These are phyloP conservation scores for Neurospora sp. DNA, from an alignment of 495 filamentous ascomycete species.

Conservation along the genomic window DNA sequence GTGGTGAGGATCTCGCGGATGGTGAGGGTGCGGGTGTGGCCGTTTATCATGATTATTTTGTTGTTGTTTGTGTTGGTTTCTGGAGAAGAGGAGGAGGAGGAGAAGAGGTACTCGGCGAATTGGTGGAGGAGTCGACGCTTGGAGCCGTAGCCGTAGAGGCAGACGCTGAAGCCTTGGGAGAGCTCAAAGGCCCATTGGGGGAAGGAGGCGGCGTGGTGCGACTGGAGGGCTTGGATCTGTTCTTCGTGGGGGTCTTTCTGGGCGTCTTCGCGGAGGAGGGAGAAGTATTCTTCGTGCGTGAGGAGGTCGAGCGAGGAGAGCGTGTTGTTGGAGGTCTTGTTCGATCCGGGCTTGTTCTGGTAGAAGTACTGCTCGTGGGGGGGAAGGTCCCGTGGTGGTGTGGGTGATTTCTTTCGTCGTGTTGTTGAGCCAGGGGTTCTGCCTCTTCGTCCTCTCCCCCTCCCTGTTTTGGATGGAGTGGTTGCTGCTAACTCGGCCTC, in stretches of 20 bases:
- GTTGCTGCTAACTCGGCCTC: constrained; percentile 3
- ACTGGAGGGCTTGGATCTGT: constrained; percentile 61
- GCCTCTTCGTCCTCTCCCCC: constrained; percentile 20
- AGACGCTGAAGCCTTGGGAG: constrained; percentile 78
- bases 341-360: constrained; percentile 71
- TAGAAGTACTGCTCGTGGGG: constrained; percentile 89
- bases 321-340: constrained; percentile 80
- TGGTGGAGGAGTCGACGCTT: constrained; percentile 66
- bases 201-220: constrained; percentile 71
- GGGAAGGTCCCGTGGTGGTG: constrained; percentile 68
- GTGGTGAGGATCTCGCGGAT: constrained; percentile 71
- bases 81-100: constrained; percentile 1
- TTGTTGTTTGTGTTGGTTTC: constrained; percentile 10
- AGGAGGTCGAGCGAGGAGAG: constrained; percentile 66
- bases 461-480: constrained; percentile 21
- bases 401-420: constrained; percentile 60
- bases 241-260: constrained; percentile 57
- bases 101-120: constrained; percentile 66
- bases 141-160: constrained; percentile 85
- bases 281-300: constrained; percentile 86
- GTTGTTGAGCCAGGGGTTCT: constrained; percentile 10
- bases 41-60: constrained; percentile 78
- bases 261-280: constrained; percentile 37
- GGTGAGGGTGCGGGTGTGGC: constrained; percentile 67
- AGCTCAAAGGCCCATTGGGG: constrained; percentile 92